These are phyloP conservation scores for Boeremia exigua DNA, from an alignment of 2,329 filamentous ascomycete species.

Conservation along the genomic window DNA sequence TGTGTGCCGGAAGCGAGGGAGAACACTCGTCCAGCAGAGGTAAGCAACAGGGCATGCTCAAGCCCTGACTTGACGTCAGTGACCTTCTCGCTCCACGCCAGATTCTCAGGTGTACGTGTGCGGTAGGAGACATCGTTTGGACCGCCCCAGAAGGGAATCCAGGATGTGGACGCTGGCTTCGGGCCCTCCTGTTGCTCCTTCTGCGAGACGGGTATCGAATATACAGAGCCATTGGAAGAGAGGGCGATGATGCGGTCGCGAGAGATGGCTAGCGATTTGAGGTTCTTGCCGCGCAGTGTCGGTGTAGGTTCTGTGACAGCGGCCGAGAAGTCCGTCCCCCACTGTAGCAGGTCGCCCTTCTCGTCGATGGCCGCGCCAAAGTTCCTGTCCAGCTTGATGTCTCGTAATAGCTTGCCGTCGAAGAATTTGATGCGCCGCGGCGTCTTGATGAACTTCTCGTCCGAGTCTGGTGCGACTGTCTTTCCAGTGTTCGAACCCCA, in stretches of 20 bases:
- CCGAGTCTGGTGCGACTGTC: slow-evolving; percentile 84
- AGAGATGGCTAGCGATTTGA: slow-evolving; percentile 78
- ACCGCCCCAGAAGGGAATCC: slow-evolving; percentile 76
- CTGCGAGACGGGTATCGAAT: slow-evolving; percentile 80
- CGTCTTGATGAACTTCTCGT: slow-evolving; percentile 78
- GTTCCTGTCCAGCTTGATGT: slow-evolving; percentile 81
- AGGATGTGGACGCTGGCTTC: slow-evolving; percentile 70
- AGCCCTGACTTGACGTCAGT: slow-evolving; percentile 76
- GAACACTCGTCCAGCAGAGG: slow-evolving; percentile 83
- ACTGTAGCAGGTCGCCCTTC: slow-evolving; percentile 87
- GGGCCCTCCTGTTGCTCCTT: slow-evolving; percentile 70
- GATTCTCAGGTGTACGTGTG: slow-evolving; percentile 67
- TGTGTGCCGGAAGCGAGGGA: slow-evolving; percentile 82
- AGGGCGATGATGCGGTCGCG: slow-evolving; percentile 83
- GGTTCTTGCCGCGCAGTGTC: slow-evolving; percentile 82
- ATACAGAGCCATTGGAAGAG: slow-evolving; percentile 75
- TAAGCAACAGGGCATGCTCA: slow-evolving; percentile 86
- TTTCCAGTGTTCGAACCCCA: slow-evolving; percentile 89
- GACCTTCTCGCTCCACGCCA: slow-evolving; percentile 75
- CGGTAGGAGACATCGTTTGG: slow-evolving; percentile 73
- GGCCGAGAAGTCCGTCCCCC: slow-evolving; percentile 79
- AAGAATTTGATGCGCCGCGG: slow-evolving; percentile 83
- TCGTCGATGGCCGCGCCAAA: slow-evolving; percentile 90
- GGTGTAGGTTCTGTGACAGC: slow-evolving; percentile 67
- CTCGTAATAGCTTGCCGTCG: slow-evolving; percentile 80